Base-by-base conservation (phyloP, 192 early-diverging fungal species). In the Phlyctochytrium bullatum region DNA sequence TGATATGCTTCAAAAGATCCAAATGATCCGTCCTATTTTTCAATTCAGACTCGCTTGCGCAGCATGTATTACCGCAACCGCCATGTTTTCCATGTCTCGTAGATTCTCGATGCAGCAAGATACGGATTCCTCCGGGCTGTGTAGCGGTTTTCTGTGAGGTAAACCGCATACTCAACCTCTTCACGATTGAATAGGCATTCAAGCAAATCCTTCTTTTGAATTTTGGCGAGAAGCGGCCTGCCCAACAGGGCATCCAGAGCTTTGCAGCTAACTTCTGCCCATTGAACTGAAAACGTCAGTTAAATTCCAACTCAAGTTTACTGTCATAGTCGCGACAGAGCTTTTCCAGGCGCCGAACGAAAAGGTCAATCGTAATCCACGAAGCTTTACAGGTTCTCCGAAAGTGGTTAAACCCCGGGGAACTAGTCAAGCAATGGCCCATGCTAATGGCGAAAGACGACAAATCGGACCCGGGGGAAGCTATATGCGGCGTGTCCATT, bases 211-310 rank as follows among this genome's bases (percentile, higher is more conserved):
- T 68, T 58, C 32, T 20, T 14, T 25, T 17, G 14, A 3, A 68
- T 30, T 4, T 58, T 29, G 12, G 31, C n/a, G 31, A 68, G 56
- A 6, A 58, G 29, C 20, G 66, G 66, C 31, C 36, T 68, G 1
- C 40, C n/a, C 58, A 68, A 61, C 32, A 68, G 35, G 3, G 17
- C 30, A 12, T 60, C 16, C 30, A 68, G 10, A 24, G 58, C 60
- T 3, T 3, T 16, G 29, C 30, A 35, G 24, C 57, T 60, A 25
- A 68, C 36, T 20, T 68, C 56, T 14, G 66, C 66, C 66, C 66
- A 68, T 24, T 61, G 14, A 20, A 68, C 66, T 68, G 10, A n/a
- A 14, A 14, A 50, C 40, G n/a, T n/a, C 40, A 10, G 40, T 50
- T 50, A 50, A 50, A 50, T 50, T 50, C 40, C n/a, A 50, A 50